Conservation (phyloP, 73 alveolate species). For the Effrenium voratum region DNA sequence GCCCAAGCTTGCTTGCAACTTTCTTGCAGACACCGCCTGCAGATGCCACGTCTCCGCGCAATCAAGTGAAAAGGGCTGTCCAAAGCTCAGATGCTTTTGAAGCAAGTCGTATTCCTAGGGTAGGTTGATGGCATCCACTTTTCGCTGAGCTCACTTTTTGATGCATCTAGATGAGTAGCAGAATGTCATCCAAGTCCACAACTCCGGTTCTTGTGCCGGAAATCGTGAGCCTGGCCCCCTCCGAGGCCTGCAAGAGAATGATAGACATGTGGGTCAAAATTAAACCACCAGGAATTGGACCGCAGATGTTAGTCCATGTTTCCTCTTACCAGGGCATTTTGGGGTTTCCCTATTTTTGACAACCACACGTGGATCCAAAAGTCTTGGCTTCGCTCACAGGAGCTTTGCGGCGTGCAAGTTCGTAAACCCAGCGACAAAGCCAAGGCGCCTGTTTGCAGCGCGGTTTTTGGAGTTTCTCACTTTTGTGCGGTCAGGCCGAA, state of each 20-base stretch:
- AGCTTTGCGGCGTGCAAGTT: constrained; percentile 62
- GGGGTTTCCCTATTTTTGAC: not conserved
- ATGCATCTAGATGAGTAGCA: not conserved
- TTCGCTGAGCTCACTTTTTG: not conserved
- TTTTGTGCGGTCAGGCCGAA: constrained; percentile 17
- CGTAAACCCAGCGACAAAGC: constrained; percentile 80
- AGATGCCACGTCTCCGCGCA: not conserved
- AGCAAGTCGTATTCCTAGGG: not conserved
- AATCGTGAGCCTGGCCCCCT: constrained; percentile 38
- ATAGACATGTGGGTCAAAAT: not conserved
- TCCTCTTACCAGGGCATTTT: no score
- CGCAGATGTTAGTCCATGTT: not conserved
- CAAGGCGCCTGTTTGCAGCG: not conserved
- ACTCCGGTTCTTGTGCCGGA: not conserved
- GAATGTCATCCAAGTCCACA: not conserved
- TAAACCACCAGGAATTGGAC: not conserved
- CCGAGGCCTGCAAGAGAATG: constrained; percentile 21
- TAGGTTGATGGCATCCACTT: no score
- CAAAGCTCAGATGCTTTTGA: no score
- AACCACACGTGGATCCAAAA: not conserved
- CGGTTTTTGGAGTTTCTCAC: not conserved
- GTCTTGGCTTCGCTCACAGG: not conserved
- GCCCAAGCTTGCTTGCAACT: not conserved
- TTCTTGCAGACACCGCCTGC: not conserved
- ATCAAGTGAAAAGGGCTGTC: not conserved